Conservation (phyloP, 352 stramenopile genomes). For the Blastocystis sp. region DNA sequence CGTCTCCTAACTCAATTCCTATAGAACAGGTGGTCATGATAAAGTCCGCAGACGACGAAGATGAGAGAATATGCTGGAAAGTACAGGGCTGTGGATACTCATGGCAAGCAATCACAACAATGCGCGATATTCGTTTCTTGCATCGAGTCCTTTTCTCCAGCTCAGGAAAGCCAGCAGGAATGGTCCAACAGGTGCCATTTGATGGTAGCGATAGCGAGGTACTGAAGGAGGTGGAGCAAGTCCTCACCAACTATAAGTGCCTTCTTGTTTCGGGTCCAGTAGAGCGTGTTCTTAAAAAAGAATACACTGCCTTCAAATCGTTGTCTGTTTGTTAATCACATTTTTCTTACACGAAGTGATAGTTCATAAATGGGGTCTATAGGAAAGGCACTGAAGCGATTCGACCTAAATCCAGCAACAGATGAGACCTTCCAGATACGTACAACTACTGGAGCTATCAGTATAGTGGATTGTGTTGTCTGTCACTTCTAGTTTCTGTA, state of each 20-base stretch:
- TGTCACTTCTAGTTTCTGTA: constrained; percentile 34
- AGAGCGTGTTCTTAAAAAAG: constrained; percentile 26
- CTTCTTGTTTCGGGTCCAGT: not conserved
- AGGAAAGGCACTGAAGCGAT: constrained; percentile 15
- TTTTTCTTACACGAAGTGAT: not conserved
- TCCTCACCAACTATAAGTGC: not conserved
- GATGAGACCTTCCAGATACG: constrained; percentile 35
- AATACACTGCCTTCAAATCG: not conserved
- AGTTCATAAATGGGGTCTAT: not conserved
- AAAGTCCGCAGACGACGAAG: not conserved
- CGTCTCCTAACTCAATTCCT: not conserved
- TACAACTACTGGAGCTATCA: constrained; percentile 34
- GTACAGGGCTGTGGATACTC: not conserved
- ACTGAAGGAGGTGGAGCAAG: not conserved
- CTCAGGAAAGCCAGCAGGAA: not conserved
- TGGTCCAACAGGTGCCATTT: not conserved
- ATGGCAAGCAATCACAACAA: not conserved
- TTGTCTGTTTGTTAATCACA: constrained; percentile 14
- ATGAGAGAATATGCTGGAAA: not conserved
- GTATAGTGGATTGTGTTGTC: not conserved
- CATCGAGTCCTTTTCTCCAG: not conserved
- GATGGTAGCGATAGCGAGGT: not conserved
- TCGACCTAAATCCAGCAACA: constrained; percentile 58
- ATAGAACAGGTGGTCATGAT: constrained; percentile 14
- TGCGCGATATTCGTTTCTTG: not conserved